A percentile compares a stretch with the other conserved stretches of the same genome.
phyloP scores from a whole-genome alignment of 768 basidiomycete species.

The Mycena vitilis region DNA sequence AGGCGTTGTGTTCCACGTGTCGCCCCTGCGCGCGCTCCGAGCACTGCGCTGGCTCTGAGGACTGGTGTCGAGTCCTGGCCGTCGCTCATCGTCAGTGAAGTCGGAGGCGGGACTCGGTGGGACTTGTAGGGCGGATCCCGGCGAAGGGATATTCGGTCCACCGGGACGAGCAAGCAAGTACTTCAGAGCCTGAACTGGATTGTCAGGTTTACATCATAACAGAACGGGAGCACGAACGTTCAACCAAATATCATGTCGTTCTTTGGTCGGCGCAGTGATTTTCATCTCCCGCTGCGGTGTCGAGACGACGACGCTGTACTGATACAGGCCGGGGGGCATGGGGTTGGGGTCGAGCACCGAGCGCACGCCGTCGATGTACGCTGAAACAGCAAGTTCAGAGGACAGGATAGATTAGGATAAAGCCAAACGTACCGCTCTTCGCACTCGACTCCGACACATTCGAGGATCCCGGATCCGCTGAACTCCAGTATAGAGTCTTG shows the following conservation, averaged over 20 bases:
- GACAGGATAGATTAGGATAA: conserved; percentile 13
- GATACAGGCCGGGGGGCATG: conserved; percentile 93
- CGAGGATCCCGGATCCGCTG: conserved; percentile 90
- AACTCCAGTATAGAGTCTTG: conserved; percentile 97
- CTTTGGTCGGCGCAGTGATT: conserved; percentile 95
- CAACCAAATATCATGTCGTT: conserved; percentile 97
- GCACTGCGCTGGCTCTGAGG: conserved; percentile 82
- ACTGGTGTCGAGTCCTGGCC: conserved; percentile 60
- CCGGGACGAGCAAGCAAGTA: conserved; percentile 87
- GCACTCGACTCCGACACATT: conserved; percentile 92
- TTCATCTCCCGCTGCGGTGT: conserved; percentile 98
- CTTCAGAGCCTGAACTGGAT: conserved; percentile 77
- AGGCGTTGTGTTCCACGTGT: conserved; percentile 81
- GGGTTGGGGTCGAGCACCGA: conserved; percentile 95
- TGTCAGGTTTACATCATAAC: conserved; percentile 21
- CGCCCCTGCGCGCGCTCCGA: conserved; percentile 67
- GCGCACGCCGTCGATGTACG: conserved; percentile 93
- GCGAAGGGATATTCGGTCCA: conserved; percentile 50
- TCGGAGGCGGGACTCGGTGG: conserved; percentile 65
- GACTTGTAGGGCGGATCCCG: conserved; percentile 50
- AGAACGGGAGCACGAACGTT: conserved; percentile 63
- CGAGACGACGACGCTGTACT: conserved; percentile 92
- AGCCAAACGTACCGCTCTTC: conserved; percentile 81
- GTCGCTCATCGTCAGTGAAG: conserved; percentile 64
- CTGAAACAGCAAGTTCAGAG: conserved; percentile 53